These are phyloP conservation scores for Pythium coloratum DNA, from an alignment of 352 stramenopile genomes.

Conservation along the genomic window DNA sequence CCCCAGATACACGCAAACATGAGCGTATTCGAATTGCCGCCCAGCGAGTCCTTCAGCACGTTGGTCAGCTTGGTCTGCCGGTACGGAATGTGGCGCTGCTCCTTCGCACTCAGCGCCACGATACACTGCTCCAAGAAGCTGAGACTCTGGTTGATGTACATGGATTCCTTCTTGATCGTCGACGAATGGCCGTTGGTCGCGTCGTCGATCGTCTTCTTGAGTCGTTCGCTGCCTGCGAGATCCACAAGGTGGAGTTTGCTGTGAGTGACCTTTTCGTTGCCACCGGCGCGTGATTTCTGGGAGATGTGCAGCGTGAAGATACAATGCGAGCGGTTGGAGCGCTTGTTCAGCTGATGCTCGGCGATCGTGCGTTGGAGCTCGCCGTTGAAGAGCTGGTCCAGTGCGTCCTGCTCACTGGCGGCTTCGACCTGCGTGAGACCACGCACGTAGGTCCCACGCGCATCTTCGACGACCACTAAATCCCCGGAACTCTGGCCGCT, in stretches of 20 bases:
- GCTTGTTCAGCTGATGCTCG: slow-evolving; percentile 93
- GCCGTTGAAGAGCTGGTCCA: slow-evolving; percentile 91
- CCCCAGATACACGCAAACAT: slow-evolving; percentile 95
- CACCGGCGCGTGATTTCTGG: slow-evolving; percentile 76
- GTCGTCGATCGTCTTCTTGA: slow-evolving; percentile 92
- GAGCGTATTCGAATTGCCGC: slow-evolving; percentile 95
- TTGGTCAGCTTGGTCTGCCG: slow-evolving; percentile 95
- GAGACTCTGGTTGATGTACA: slow-evolving; percentile 97
- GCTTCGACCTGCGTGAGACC: slow-evolving; percentile 87
- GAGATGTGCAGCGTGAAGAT: slow-evolving; percentile 93
- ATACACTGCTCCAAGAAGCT: slow-evolving; percentile 96
- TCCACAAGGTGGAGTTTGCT: slow-evolving; percentile 95
- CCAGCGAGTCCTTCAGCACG: slow-evolving; percentile 92
- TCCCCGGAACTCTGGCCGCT: slow-evolving; percentile 37
- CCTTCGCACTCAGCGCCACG: slow-evolving; percentile 78
- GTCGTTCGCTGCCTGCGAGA: slow-evolving; percentile 92
- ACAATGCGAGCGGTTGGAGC: slow-evolving; percentile 93
- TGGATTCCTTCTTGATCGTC: slow-evolving; percentile 95
- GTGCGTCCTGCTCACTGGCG: slow-evolving; percentile 78
- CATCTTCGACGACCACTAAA: slow-evolving; percentile 86
- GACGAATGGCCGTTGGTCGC: slow-evolving; percentile 32
- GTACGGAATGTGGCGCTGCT: slow-evolving; percentile 89
- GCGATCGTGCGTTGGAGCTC: slow-evolving; percentile 93
- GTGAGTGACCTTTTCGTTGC: slow-evolving; percentile 72
- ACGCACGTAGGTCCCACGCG: slow-evolving; percentile 78